These are phyloP conservation scores for Saxophila tyrrhenica DNA, from an alignment of 495 filamentous ascomycete genomes.

Conservation along the genomic window DNA sequence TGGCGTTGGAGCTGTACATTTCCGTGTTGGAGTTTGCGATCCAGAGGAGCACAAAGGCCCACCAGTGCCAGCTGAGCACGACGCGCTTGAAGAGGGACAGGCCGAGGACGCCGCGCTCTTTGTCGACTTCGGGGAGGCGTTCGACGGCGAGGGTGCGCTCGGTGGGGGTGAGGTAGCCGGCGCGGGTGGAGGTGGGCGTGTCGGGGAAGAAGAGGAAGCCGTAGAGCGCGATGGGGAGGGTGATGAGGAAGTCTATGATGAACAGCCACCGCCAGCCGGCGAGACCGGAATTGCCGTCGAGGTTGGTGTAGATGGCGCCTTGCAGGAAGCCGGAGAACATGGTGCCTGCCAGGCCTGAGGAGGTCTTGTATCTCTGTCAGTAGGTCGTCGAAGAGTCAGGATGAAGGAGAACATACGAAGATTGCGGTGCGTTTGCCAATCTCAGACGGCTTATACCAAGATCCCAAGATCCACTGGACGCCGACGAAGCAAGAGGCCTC, in stretches of 20 bases:
- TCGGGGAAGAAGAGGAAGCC: slow-evolving; percentile 51
- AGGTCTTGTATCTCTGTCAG: too few species aligned
- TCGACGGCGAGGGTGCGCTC: slow-evolving; percentile 1
- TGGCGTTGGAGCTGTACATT: slow-evolving; percentile 37
- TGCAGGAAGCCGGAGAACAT: slow-evolving; percentile 48
- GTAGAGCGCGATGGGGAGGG: slow-evolving; percentile 47
- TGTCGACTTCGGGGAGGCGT: background rate
- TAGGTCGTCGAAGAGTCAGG: too few species aligned
- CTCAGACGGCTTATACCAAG: slow-evolving; percentile 56
- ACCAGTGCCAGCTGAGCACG: slow-evolving; percentile 38
- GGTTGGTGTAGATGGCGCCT: slow-evolving; percentile 42
- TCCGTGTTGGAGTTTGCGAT: slow-evolving; percentile 40
- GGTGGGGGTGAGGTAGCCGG: slow-evolving; percentile 24
- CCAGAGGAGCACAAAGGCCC: slow-evolving; percentile 40
- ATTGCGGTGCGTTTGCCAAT: slow-evolving; percentile 48
- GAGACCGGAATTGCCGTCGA: slow-evolving; percentile 42
- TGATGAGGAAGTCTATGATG: slow-evolving; percentile 42
- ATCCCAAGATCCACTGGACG: slow-evolving; percentile 54
- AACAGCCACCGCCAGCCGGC: slow-evolving; percentile 60
- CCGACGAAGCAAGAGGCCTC: slow-evolving; percentile 52
- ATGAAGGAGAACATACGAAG: too few species aligned
- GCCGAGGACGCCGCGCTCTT: background rate
- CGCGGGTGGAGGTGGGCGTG: slow-evolving; percentile 43
- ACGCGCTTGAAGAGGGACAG: slow-evolving; percentile 10
- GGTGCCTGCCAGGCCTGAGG: slow-evolving; percentile 30